Conservation (phyloP, 208 protist genomes). For the Angomonas deanei region DNA sequence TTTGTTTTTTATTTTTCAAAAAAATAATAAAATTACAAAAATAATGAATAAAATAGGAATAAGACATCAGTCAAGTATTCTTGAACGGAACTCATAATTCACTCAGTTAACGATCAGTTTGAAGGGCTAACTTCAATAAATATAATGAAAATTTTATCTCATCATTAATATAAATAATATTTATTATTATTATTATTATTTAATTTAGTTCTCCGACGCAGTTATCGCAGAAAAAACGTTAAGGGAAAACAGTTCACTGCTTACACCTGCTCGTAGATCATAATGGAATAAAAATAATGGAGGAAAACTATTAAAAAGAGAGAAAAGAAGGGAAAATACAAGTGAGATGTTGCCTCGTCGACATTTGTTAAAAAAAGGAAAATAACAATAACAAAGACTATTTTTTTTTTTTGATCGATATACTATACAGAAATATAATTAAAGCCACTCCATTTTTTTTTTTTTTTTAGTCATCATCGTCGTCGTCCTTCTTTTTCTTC, state of each 20-base stretch:
- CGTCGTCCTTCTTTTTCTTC: background rate
- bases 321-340: conserved; percentile 4
- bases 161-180: background rate
- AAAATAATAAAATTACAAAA: background rate
- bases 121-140: conserved; percentile 52
- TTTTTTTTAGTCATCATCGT: no score
- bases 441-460: conserved; percentile 5
- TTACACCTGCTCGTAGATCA: conserved; percentile 24
- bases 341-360: no score
- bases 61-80: conserved; percentile 11
- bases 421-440: background rate
- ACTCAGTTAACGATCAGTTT: conserved; percentile 32
- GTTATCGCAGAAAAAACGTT: conserved; percentile 14
- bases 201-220: conserved; percentile 15
- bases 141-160: background rate
- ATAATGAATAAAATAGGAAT: background rate
- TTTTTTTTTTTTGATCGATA: background rate
- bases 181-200: background rate
- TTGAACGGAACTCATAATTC: conserved; percentile 23
- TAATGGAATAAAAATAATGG: no score
- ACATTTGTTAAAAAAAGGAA: conserved; percentile 6
- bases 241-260: conserved; percentile 3
- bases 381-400: background rate
- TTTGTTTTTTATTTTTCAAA: conserved; percentile 15
- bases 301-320: background rate